Evolutionary conservation across 2,329 filamentous ascomycete genomes (phyloP), one percentile per base, ranked within the genome.

Genomic region (Trichoderma asperellum): DNA sequence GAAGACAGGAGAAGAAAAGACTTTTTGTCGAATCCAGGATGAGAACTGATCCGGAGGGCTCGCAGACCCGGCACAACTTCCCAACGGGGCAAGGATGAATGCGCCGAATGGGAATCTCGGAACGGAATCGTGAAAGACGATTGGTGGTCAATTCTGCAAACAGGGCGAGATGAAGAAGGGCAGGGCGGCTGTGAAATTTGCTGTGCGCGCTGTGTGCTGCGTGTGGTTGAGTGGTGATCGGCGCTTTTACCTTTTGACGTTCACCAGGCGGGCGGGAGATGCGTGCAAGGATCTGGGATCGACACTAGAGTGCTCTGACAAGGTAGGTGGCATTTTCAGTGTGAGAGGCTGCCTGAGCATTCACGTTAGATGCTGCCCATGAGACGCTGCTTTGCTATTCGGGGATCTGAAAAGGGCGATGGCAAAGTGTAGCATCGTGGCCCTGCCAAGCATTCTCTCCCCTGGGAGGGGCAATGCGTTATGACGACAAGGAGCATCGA

Each of bases 41-140:
- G 37, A 21, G 37, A 52, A 27, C n/a, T 59, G 43, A 43, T 60
- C 52, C 37, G 63, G 35, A 27, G 32, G n/a, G 14, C 24, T 27
- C 10, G 7, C 32, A 52, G 21, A 53, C 21, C 55, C 64, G 64
- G 64, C 16, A 40, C 24, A 27, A 60, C 43, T 68, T 53, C 32
- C 43, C 21, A 40, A 60, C 14, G 55, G 52, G 56, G 24, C 37
- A 53, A 32, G 55, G 56, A 18, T 47, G 53, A 18, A 21, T 40
- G 10, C 40, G 63, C 52, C 14, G 63, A 66, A 58, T 57, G 27
- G 52, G 29, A 57, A 58, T 40, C 18, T 40, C 53, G 53, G 18
- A 29, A 32, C 18, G 53, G 5, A 57, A 58, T 49, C n/a, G 53
- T 66, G n/a, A 66, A 66, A 66, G 63, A 58, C 63, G 27, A 66